Percentiles rank a stretch among this genome's conserved stretches.
Evolutionary conservation across 1,284 basidiomycete species (phyloP).

Genomic region (Puccinia polysora): DNA sequence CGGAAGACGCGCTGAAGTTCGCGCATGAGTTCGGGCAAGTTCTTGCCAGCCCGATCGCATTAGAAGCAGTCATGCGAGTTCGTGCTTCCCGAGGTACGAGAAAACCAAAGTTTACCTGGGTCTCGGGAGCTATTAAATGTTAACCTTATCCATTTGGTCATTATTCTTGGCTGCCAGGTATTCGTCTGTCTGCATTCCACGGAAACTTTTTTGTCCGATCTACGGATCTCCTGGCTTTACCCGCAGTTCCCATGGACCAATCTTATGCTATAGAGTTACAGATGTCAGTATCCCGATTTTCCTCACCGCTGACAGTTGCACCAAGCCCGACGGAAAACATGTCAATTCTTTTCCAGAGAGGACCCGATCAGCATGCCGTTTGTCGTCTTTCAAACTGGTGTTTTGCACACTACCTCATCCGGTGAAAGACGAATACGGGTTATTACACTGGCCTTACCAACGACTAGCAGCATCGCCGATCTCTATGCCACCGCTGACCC

Average conservation of each 20-base stretch:
- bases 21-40: conserved; percentile 94
- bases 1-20: conserved; percentile 96
- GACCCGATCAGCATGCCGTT: conserved; percentile 88
- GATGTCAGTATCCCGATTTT: conserved; percentile 56
- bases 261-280: conserved; percentile 95
- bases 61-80: conserved; percentile 96
- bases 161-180: conserved; percentile 57
- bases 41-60: conserved; percentile 85
- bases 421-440: conserved; percentile 94
- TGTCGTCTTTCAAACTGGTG: conserved; percentile 92
- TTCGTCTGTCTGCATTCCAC: conserved; percentile 96
- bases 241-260: conserved; percentile 91
- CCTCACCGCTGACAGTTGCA: too few relatives aligned
- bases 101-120: neutral
- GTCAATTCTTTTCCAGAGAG: conserved; percentile 57
- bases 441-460: conserved; percentile 84
- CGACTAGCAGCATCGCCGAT: conserved; percentile 86
- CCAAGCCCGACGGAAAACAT: too few relatives aligned
- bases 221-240: conserved; percentile 92
- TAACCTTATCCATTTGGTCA: neutral
- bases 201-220: conserved; percentile 99
- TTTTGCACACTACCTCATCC: conserved; percentile 91
- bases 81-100: conserved; percentile 77
- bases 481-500: conserved; percentile 93
- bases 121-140: neutral